phyloP scores from a whole-genome alignment of 208 protist genomes.

The Wallacemonas sp. region DNA sequence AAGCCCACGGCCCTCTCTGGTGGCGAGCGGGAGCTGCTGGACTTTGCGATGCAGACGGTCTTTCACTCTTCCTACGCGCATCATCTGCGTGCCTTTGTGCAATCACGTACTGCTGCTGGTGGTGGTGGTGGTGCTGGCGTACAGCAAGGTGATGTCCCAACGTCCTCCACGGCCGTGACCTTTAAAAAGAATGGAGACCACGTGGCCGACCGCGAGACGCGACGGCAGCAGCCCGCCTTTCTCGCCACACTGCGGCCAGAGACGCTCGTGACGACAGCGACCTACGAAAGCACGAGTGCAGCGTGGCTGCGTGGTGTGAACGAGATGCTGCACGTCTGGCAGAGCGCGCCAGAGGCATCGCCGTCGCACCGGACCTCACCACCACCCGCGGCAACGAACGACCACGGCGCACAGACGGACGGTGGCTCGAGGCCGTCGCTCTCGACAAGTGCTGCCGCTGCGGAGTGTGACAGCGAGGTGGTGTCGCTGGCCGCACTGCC shows the following conservation, averaged over 20 bases:
- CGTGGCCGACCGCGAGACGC: too few species aligned
- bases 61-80: background rate
- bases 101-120: background rate
- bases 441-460: too few species aligned
- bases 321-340: background rate
- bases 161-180: too few species aligned
- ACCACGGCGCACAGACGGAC: too few species aligned
- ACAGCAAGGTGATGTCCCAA: too few species aligned
- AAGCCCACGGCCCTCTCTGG: background rate
- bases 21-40: conserved; percentile 2
- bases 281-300: conserved; percentile 7
- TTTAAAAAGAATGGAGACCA: too few species aligned
- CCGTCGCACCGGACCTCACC: background rate
- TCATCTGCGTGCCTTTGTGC: conserved; percentile 4
- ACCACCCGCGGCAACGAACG: background rate
- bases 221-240: too few species aligned
- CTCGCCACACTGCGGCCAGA: background rate
- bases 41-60: conserved; percentile 13
- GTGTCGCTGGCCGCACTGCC: conserved; percentile 2
- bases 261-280: background rate
- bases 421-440: background rate
- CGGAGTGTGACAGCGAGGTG: background rate
- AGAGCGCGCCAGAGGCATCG: background rate
- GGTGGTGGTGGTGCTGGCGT: too few species aligned
- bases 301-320: conserved; percentile 15